Evolutionary conservation across 768 basidiomycete genomes (phyloP).

Genomic region (Auricularia sp.): DNA sequence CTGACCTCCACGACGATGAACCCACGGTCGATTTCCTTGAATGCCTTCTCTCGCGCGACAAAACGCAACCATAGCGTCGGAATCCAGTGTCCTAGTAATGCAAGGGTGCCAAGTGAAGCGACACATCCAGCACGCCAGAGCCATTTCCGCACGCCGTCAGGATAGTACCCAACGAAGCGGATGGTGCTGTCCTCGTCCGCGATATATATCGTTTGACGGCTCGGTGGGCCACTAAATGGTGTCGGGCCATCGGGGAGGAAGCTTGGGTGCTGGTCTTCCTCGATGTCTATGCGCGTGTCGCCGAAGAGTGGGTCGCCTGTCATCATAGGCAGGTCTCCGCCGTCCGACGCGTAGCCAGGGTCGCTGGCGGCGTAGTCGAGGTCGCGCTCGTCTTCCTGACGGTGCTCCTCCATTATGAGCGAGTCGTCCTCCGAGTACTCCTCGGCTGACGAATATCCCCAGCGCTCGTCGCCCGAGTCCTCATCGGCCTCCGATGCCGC

Average conservation of each 20-base stretch:
- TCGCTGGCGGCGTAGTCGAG: conserved; percentile 41
- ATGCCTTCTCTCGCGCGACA: conserved; percentile 75
- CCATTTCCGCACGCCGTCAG: conserved; percentile 47
- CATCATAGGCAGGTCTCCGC: conserved; percentile 51
- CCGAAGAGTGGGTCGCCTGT: conserved; percentile 72
- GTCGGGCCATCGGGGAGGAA: conserved; percentile 32
- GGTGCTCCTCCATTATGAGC: conserved; percentile 27
- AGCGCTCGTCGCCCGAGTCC: conserved; percentile 58
- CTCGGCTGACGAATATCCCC: conserved; percentile 88
- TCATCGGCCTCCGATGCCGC: conserved; percentile 45
- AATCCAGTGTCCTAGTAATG: conserved; percentile 86
- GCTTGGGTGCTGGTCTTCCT: conserved; percentile 38
- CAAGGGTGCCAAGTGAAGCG: conserved; percentile 59
- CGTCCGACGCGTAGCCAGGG: conserved; percentile 2
- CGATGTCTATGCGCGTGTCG: conserved; percentile 74
- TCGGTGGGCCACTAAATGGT: conserved; percentile 76
- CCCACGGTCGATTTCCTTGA: conserved; percentile 56
- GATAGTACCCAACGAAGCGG: conserved; percentile 79
- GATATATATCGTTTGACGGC: conserved; percentile 76
- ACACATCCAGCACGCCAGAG: conserved; percentile 67
- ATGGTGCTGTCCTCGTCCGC: conserved; percentile 85
- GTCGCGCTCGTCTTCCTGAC: conserved; percentile 33
- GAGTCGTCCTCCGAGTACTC: conserved; percentile 39
- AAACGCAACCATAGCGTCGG: conserved; percentile 85
- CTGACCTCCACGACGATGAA: conserved; percentile 87